Evolutionary conservation across 257 asterid genomes (phyloP), one percentile per base, ranked within the genome.

Genomic region (Coffea canephora): DNA sequence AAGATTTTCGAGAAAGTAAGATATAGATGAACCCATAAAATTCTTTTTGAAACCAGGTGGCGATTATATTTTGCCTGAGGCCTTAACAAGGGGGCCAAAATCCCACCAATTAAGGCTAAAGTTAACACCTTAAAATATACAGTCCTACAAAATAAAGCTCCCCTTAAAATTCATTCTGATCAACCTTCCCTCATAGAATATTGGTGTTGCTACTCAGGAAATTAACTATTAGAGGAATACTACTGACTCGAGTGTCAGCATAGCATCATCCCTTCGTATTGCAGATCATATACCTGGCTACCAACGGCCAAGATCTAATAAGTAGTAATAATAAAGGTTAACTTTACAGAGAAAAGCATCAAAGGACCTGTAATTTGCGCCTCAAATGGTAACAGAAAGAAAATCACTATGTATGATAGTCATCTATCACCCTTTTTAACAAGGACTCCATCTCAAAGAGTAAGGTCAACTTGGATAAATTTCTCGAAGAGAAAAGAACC

Each of bases 401-500:
- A 36, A 55, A 36, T 21, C 23, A 25, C 52, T 18, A 55, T 2
- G n/a, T 31, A 15, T 18, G 16, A 4, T 64, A 18, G 64, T 67
- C 43, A 67, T 25, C 76, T 21, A 31, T 73, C 75, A 50, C 1
- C 19, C 52, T 25, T 27, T 27, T 12, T 18, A 39, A 39, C 52
- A 10, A 57, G 55, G 41, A 34, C 57, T 13, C 39, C 69, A 27
- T 31, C 54, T n/a, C 61, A 62, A 34, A 19, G 52, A 57, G 19
- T 15, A 31, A 43, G 68, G 80, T 69, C 77, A 75, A 69, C 71
- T 55, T 10, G 57, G 62, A 67, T 14, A 80, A 57, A 69, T 41
- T 52, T 80, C 23, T n/a, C 5, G 25, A 52, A 80, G 19, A 14
- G 69, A 59, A 67, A 80, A 50, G 72, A 80, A 80, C 75, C 39